Base-by-base conservation (phyloP, 345 rosid genomes). In the Barbarea vulgaris region DNA sequence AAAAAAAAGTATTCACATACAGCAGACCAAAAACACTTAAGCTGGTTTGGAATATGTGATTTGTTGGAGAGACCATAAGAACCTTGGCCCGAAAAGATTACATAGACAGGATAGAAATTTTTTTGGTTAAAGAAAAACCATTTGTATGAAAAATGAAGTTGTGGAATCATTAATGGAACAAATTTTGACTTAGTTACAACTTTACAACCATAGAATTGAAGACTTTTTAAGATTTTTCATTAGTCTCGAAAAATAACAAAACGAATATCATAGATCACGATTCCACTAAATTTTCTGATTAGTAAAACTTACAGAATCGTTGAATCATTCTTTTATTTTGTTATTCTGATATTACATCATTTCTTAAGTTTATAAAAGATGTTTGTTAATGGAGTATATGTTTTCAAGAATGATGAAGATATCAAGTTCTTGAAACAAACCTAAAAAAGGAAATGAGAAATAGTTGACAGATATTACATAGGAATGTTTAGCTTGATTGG, bases 401-500 rank as follows among this genome's bases (percentile, higher is more conserved):
- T 62, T 42, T 42, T 8, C 50, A 44, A 63, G 36, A 42, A 63
- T 63, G 13, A 63, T 63, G 13, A 25, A 53, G 60, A 52, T n/a
- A 68, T 39, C 15, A 9, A 18, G 34, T 41, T 42, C 42, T 44
- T 57, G 37, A 33, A 55, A 59, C 36, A 58, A 61, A 50, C 6
- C 57, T 33, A 44, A 24, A 55, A 44, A 11, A 15, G 72, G 59
- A 34, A 24, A 71, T n/a, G 33, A 24, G 11, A 47, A 55, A 18
- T 33, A 46, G 64, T 30, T 22, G 57, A 56, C 37, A 44, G 21
- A 51, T 31, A 30, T 64, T 30, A 42, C 36, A 22, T 64, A 11
- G 64, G 57, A 44, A 42, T 65, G 77, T 65, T 65, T 56, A 65
- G 50, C 48, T 56, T 17, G 24, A 65, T 34, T 46, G 31, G 51